Evolutionary conservation across 331 rosid species (phyloP), one percentile per base, ranked within the genome.

Genomic region (Stylosanthes scabra): DNA sequence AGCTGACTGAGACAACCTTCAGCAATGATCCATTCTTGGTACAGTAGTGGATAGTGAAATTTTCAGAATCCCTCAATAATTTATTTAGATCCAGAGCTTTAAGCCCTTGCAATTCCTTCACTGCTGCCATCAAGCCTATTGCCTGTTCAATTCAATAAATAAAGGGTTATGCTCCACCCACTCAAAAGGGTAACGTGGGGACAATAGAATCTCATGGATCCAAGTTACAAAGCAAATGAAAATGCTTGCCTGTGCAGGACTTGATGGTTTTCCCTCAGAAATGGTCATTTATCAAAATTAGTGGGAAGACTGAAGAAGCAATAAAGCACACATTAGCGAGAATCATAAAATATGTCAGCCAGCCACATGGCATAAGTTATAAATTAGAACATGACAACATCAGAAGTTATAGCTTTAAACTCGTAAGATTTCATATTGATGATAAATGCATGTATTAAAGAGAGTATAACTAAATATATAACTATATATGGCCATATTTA

Each of bases 21-120:
- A 74, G 70, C 46, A 41, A 16, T 44, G 77, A 77, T 80, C 87
- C 91, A 31, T 81, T 81, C 66, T 76, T 84, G 40, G 89, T 86
- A 66, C 13, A 78, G 85, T 85, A 62, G 39, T 84, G 86, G 74
- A 94, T 79, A 16, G 87, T 84, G 70, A 85, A 89, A 85, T 83
- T 88, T 37, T 89, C 96, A 14, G 95, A 84, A 68, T 91, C 91
- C 83, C 75, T 93, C 84, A 89, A 78, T 66, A 94, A 78, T 80
- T 78, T 91, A 73, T 70, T 83, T 57, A 94, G 88, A 25, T 91
- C 98, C 74, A 78, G 84, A 74, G 85, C 85, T 52, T 83, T 83
- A 56, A 89, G 70, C 79, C 85, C 86, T 25, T 91, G 90, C 63
- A 94, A 84, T 71, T 86, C 93, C 84, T 85, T 86, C 70, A 94